phyloP scores from a whole-genome alignment of 2,329 filamentous ascomycete species.

The Alternaria brassicicola region DNA sequence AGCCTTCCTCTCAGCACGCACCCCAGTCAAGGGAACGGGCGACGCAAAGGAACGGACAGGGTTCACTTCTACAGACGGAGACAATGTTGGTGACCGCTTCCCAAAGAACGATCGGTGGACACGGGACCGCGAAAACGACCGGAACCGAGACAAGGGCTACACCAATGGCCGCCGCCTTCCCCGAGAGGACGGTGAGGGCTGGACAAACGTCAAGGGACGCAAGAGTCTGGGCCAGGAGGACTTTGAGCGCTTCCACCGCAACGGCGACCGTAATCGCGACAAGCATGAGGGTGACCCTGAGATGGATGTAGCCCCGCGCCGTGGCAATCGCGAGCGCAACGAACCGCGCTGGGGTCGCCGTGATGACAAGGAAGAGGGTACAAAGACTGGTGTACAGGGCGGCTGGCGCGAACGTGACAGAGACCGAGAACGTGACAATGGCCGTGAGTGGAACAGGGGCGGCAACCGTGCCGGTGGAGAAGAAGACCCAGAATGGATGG shows the following conservation, averaged over 20 bases:
- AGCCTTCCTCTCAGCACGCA: conserved; percentile 75
- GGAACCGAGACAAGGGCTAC: conserved; percentile 42
- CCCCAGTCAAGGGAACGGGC: conserved; percentile 51
- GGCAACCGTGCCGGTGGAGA: conserved; percentile 55
- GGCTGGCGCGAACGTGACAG: conserved; percentile 64
- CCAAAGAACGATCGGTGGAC: conserved; percentile 50
- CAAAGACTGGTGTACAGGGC: conserved; percentile 49
- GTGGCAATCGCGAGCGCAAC: conserved; percentile 68
- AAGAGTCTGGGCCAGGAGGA: conserved; percentile 76
- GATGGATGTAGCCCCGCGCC: conserved; percentile 59
- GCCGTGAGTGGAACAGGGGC: conserved; percentile 61
- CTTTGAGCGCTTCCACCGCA: conserved; percentile 70
- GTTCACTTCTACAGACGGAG: conserved; percentile 48
- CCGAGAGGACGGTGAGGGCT: conserved; percentile 68
- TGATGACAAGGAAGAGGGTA: conserved; percentile 61
- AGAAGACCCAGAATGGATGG: conserved; percentile 88
- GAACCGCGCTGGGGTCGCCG: conserved; percentile 75
- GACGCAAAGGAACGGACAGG: conserved; percentile 45
- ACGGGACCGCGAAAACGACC: conserved; percentile 51
- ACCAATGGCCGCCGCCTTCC: conserved; percentile 50
- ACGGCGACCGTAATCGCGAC: conserved; percentile 59
- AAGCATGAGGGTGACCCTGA: conserved; percentile 49
- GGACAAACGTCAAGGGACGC: conserved; percentile 75
- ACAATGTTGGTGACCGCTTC: conserved; percentile 45
- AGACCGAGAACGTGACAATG: conserved; percentile 45